Evolutionary conservation across 495 filamentous ascomycete genomes (phyloP).

Genomic region (Penicillium egyptiacum): DNA sequence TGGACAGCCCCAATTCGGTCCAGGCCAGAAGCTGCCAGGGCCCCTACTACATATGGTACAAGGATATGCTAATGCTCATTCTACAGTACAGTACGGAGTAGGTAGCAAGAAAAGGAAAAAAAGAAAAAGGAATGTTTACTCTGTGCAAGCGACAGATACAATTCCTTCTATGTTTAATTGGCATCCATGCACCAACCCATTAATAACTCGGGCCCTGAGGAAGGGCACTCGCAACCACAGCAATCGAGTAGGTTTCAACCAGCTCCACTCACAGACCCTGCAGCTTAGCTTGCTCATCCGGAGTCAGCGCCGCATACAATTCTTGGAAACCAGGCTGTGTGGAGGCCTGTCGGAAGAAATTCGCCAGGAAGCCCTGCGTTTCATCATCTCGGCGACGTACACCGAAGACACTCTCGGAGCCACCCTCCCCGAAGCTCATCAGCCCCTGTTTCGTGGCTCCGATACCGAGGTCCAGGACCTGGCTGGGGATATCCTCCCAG

Average conservation of each 20-base stretch:
- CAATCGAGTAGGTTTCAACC: background rate
- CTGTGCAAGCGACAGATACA: background rate
- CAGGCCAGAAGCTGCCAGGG: background rate
- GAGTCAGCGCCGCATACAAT: conserved; percentile 66
- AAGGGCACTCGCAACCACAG: background rate
- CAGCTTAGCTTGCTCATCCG: conserved; percentile 74
- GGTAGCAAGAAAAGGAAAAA: background rate
- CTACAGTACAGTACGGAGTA: background rate
- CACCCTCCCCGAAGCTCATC: conserved; percentile 70
- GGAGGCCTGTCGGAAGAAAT: conserved; percentile 76
- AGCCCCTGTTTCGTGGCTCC: conserved; percentile 69
- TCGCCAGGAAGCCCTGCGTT: conserved; percentile 76
- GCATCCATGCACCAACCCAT: conserved; percentile 7
- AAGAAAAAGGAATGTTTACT: background rate
- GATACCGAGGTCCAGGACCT: conserved; percentile 67
- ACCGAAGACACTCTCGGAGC: conserved; percentile 50
- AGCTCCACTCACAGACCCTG: conserved; percentile 34
- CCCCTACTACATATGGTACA: background rate
- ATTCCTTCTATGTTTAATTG: background rate
- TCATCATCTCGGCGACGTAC: conserved; percentile 81
- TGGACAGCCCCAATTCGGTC: background rate
- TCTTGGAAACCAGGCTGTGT: conserved; percentile 73
- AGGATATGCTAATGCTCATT: background rate
- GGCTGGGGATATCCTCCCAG: conserved; percentile 84
- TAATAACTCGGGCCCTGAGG: background rate